Base-by-base conservation (phyloP, 2,329 filamentous ascomycete species). In the Didymella pinodella region DNA sequence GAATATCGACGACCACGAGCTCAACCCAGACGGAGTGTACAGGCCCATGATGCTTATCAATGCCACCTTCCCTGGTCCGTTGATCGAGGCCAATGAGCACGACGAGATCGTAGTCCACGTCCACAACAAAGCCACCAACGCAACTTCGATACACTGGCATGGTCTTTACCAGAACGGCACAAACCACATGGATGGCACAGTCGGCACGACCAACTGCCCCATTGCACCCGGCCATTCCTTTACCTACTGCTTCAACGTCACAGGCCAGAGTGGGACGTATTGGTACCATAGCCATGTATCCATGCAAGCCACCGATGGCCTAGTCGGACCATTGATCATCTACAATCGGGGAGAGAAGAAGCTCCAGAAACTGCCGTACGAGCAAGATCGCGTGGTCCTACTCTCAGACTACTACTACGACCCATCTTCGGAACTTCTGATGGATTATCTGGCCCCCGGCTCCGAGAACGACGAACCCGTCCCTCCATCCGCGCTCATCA, bases 401-500 rank as follows among this genome's bases (percentile, higher is more conserved):
- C 74, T 91, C 4, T 86, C 86, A 26, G 89, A 91, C 64, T 86
- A 89, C 72, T 91, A 91, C 62, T 87, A 90, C 65, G 85, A 88
- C 49, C 70, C 77, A 1, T 80, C 79, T 10, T 76, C 78, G 7
- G 69, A 71, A 1, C 74, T 86, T 0, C 69, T 87, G 3, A 81
- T 82, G 70, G 77, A 82, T 18, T 87, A 88, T 59, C 80, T 89
- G 2, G 76, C 73, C 11, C 78, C 79, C 0, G 78, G 78, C 14
- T 72, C 81, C 66, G 79, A 81, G 34, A 81, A 81, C 41, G 82
- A 84, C 0, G 88, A 90, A 67, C 88, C 88, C 0, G 83, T 81
- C 1, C 79, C 79, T 0, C 68, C 84, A 47, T 73, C 77, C 18
- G 79, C 75, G 4, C 64, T 81, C 28, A 78, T 81, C 57, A 81